Conservation (phyloP, 208 protist species). For the Acanthamoeba divionensis region DNA sequence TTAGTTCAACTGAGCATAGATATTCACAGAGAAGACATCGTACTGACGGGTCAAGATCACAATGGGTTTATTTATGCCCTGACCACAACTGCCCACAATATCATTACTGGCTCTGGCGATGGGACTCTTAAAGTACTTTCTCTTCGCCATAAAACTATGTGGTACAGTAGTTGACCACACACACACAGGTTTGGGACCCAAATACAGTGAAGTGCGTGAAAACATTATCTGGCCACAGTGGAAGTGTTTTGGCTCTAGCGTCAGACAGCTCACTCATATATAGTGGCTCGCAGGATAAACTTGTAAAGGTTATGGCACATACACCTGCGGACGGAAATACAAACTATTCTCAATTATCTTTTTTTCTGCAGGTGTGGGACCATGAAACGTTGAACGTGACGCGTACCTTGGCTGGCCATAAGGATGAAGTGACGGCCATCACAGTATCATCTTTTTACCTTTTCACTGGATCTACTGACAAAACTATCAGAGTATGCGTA, state of each 20-base stretch:
- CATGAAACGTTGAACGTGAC: constrained; percentile 43
- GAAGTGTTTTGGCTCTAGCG: constrained; percentile 13
- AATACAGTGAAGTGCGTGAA: neutral
- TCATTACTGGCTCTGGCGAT: constrained; percentile 41
- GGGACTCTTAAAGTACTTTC: neutral
- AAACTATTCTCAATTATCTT: neutral
- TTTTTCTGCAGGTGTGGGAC: constrained; percentile 27
- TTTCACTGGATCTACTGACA: constrained; percentile 14
- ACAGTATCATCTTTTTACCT: neutral
- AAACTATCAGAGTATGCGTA: neutral
- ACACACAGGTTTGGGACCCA: neutral
- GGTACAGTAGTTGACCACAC: neutral
- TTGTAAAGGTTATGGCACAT: neutral
- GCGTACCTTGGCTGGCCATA: neutral
- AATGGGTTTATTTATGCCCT: constrained; percentile 37
- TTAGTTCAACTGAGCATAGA: neutral
- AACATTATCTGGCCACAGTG: neutral
- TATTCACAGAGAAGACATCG: neutral
- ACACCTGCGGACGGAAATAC: neutral
- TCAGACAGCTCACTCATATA: neutral
- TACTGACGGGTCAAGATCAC: neutral
- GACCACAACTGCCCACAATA: neutral
- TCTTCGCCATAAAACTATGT: neutral
- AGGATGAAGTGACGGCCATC: neutral
- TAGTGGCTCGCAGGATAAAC: constrained; percentile 41